Base-by-base conservation (phyloP, 2,329 filamentous ascomycete species). In the Arthroderma uncinatum region DNA sequence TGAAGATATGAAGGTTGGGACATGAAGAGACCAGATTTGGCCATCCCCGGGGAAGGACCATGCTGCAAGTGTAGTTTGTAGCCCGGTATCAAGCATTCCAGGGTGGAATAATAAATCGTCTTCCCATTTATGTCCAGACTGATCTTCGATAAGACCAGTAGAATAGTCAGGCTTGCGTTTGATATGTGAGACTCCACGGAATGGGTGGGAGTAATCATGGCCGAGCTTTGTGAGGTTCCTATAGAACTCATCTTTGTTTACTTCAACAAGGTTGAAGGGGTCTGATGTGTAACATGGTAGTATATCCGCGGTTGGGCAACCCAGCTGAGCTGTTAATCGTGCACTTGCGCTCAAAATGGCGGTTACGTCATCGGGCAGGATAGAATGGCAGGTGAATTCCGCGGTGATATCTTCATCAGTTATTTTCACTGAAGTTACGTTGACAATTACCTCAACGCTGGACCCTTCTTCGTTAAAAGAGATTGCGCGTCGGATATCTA, bases 401-500 rank as follows among this genome's bases (percentile, higher is more conserved):
- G 37, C 16, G 4, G 28, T 4, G n/a, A 6, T 2, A 4, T 16
- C 19, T 2, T 16, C 8, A 16, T 40, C 37, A 8, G 4, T 8
- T 19, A 7, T 16, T 16, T 40, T 4, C 2, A 4, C 19, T 12
- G 6, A 3, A 40, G 5, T 16, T 16, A 7, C n/a, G 12, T 6
- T 5, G 37, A 40, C 16, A 6, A 40, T 2, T 2, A 8, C 44
- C n/a, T 48, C 44, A 28, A 48, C 14, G 28, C 19, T 1, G 12
- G 2, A 19, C 10, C 14, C 44, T 7, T 48, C 44, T 4, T 44
- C 53, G 4, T 4, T 1, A 9, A 55, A 23, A 2, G 23, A 62
- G 65, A 42, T 65, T 59, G 23, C 62, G 61, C 25, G 67, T 65
- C 8, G 68, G 30, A 34, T 56, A 16, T 2, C 8, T 2, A 48